Base-by-base conservation (phyloP, 139 green algal species). In the Coccomyxa sp. region DNA sequence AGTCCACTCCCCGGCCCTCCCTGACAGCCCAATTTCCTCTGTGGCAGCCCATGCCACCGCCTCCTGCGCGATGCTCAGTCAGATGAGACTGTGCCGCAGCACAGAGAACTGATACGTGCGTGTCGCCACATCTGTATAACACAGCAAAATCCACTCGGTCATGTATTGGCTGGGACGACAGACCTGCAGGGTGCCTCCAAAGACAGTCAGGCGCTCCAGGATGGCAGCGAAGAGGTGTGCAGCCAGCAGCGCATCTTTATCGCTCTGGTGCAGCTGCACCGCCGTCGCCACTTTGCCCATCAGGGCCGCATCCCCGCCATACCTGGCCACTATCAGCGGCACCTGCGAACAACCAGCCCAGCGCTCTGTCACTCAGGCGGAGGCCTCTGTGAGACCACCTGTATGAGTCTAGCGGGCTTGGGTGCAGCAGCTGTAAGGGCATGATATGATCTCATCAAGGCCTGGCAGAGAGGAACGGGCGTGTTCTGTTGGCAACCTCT, bases 261-360 rank as follows among this genome's bases (percentile, higher is more conserved):
- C 27, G 69, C 10, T 41, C 69, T 74, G 69, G 14, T 74, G 69
- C 27, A 41, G 33, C 33, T 34, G 33, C 14, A 74, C 27, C 14
- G 35, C 69, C 35, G 33, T 34, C 2, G 29, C 69, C 14, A 74
- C 9, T 40, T 40, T 41, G 12, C 12, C 34, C 1, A 34, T 10
- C 69, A 74, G 69, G 33, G 40, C 33, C 10, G 10, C 34, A 31
- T n/a, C 8, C 1, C 33, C 69, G 18, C 33, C 69, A 41, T 74
- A 74, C 27, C 69, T 31, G 14, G 69, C 69, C 34, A 74, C 69
- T 34, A 74, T n/a, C 69, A 74, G 14, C 9, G 69, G 69, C 69
- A 74, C 69, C 69, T 74, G 69, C 33, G n/a, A n/a, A n/a, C n/a
- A n/a, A n/a, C n/a, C n/a, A n/a, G n/a, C n/a, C n/a, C n/a, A n/a